These are phyloP conservation scores for Dothistroma pini DNA, from an alignment of 2,329 filamentous ascomycete genomes.

Conservation along the genomic window DNA sequence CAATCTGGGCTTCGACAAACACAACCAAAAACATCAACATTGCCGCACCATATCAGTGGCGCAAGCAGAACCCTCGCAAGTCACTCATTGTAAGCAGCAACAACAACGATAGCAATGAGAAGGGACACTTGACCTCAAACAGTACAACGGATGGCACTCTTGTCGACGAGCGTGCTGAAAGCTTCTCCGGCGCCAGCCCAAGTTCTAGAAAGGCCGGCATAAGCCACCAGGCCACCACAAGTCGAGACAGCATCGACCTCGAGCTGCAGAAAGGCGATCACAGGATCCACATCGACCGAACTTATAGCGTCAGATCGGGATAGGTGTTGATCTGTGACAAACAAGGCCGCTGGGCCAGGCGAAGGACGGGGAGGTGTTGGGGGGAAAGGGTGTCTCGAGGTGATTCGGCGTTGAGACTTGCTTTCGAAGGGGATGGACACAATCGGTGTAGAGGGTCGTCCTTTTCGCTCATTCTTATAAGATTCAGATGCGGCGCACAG, in stretches of 20 bases:
- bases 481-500: background rate
- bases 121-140: conserved; percentile 18
- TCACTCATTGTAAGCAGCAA: conserved; percentile 14
- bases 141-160: conserved; percentile 21
- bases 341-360: background rate
- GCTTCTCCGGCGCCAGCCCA: conserved; percentile 14
- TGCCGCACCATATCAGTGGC: conserved; percentile 23
- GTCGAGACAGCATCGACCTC: conserved; percentile 22
- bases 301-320: conserved; percentile 24
- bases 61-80: conserved; percentile 15
- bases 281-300: conserved; percentile 24
- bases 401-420: background rate
- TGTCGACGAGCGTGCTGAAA: conserved; percentile 16
- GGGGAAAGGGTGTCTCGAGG: background rate
- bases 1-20: conserved; percentile 58
- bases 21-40: conserved; percentile 28
- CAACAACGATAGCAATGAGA: conserved; percentile 19
- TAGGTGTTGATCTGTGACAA: conserved; percentile 12
- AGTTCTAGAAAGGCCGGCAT: conserved; percentile 13
- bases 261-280: conserved; percentile 23
- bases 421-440: background rate
- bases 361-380: background rate
- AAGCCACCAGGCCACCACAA: conserved; percentile 10
- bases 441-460: background rate
- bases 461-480: background rate